Evolutionary conservation across 1,284 basidiomycete species (phyloP), one percentile per base, ranked within the genome.

Genomic region (Sanguinoderma infundibulare): DNA sequence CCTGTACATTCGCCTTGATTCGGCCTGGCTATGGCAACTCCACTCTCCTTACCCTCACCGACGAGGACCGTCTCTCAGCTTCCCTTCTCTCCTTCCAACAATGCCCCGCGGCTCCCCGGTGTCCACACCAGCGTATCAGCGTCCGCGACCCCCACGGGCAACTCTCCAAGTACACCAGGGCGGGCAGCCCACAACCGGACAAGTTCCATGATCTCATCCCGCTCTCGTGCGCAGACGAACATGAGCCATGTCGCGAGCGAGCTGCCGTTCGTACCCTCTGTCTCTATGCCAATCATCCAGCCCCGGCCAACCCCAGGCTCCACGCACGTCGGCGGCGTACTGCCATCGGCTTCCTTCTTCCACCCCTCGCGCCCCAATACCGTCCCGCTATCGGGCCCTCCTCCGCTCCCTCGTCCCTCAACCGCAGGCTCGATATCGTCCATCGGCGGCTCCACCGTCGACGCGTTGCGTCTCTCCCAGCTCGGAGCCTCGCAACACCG

Each of bases 331-430:
- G 84, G 86, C 46, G 91, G 90, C 30, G 87, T 92, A 22, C 84
- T 87, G 57, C 90, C 90, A 26, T 84, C 90, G 20, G 83, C 88
- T 10, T 87, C 87, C 6, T 91, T 92, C 76, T 92, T 92, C 70
- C 83, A 81, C 30, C 89, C 90, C 5, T 83, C 85, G 10, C 79
- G 85, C 54, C 90, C 87, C 0, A 75, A 72, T 32, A 79, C 79
- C 51, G 77, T 53, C 65, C 79, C 70, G 54, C 55, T 72, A 34
- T 63, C 72, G 44, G 68, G 69, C 40, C 65, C 67, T 39, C 70
- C 73, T 35, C 67, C 71, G 20, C 63, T 70, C 54, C 74, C 78
- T 34, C 75, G 73, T 34, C 75, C 76, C 20, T 73, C 78, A 2
- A 79, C 79, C 57, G 66, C 69, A 12, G 72, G 67, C 17, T 70